Conservation (phyloP, 352 stramenopile genomes). For the Pythium grandisporangium region DNA sequence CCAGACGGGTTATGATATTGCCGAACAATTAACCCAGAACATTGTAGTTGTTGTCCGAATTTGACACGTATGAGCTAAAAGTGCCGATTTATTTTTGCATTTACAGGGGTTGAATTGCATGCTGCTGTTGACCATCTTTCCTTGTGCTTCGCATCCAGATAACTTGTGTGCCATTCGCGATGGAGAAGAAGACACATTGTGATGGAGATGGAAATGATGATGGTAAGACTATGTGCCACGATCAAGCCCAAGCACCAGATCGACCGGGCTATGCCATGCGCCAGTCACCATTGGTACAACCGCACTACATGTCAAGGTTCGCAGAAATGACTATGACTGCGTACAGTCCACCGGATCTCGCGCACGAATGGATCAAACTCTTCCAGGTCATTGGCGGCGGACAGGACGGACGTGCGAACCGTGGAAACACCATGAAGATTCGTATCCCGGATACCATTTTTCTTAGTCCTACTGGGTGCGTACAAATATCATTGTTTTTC, state of each 20-base stretch:
- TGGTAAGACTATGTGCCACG: too few relatives aligned
- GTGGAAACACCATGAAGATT: slow-evolving; percentile 26
- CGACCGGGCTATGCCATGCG: slow-evolving; percentile 31
- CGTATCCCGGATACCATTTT: slow-evolving; percentile 50
- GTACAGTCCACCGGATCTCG: slow-evolving; percentile 29
- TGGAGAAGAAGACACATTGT: too few relatives aligned
- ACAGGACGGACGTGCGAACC: not conserved
- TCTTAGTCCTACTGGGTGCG: slow-evolving; percentile 42
- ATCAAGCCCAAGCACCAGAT: too few relatives aligned
- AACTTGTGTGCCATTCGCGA: too few relatives aligned
- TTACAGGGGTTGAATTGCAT: too few relatives aligned
- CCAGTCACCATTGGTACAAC: slow-evolving; percentile 44
- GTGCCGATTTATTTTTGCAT: not conserved
- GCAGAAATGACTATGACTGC: slow-evolving; percentile 14
- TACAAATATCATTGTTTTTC: not conserved
- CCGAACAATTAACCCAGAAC: too few relatives aligned
- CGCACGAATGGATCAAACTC: slow-evolving; percentile 46
- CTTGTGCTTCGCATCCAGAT: too few relatives aligned
- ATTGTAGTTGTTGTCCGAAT: too few relatives aligned
- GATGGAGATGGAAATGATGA: too few relatives aligned
- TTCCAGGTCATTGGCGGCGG: slow-evolving; percentile 29
- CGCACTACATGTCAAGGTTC: slow-evolving; percentile 28
- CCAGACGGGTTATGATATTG: too few relatives aligned
- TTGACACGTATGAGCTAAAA: too few relatives aligned
- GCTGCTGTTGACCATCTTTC: too few relatives aligned